Evolutionary conservation across 495 filamentous ascomycete species (phyloP), one percentile per base, ranked within the genome.

Genomic region (Lasiosphaeris hirsuta): DNA sequence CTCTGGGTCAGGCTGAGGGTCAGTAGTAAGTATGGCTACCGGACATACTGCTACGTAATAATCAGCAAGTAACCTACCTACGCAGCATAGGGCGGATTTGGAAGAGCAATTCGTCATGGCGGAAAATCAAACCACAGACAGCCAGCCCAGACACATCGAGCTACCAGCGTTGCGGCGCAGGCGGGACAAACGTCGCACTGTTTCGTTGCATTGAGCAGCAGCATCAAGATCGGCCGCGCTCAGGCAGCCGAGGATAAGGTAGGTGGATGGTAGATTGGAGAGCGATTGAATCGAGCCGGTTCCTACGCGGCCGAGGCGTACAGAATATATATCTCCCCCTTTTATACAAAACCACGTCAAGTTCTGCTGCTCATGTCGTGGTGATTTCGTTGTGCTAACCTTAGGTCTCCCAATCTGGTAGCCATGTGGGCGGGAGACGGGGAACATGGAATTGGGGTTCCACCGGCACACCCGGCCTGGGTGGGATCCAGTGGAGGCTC

Each of bases 161-260:
- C 23, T 5, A 30, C 39, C 33, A 14, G 49, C 9, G 43, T 42
- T 38, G 35, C 34, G 53, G 15, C 39, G 46, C 53, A 55, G 41
- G 42, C 53, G 53, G 53, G 53, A 46, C 23, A 30, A 30, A 30
- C 53, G 53, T 55, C 42, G 42, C 42, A 55, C 53, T 55, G 53
- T 55, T 55, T 55, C 53, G 53, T 55, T 42, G 41, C 40, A 36
- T 54, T 43, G 38, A 45, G 51, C 51, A 45, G 51, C 51, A 54
- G 51, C 35, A 52, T 15, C 47, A 51, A 34, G 49, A 55, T 55
- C 52, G 42, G 39, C 52, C 52, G 52, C 46, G 53, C 53, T 55
- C 53, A 18, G 36, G 33, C 34, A 41, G 37, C 23, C 39, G n/a
- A n/a, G 23, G 4, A 3, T 10, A 3, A 15, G 10, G 39, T 5